These are phyloP conservation scores for Scytalidium sp. DNA, from an alignment of 2,329 filamentous ascomycete species.

Conservation along the genomic window DNA sequence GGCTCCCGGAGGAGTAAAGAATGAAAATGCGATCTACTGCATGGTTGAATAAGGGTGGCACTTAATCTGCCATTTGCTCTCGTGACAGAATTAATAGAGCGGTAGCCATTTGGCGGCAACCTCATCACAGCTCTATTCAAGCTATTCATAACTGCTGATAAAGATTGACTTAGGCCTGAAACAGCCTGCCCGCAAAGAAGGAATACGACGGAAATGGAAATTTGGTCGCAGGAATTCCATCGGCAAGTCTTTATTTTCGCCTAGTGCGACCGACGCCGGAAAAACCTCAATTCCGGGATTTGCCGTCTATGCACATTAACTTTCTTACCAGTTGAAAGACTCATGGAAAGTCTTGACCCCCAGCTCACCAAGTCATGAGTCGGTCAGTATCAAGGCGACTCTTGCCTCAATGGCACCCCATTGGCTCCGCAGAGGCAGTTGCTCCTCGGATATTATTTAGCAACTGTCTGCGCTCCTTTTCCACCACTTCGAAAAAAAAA, in stretches of 20 bases:
- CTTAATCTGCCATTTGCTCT: not conserved
- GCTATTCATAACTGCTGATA: not conserved
- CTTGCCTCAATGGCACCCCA: constrained; percentile 22
- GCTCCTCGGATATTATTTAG: constrained; percentile 6
- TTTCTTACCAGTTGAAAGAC: constrained; percentile 15
- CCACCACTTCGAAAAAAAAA: constrained; percentile 24
- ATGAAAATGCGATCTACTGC: not conserved
- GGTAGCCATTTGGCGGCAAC: not conserved
- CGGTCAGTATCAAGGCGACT: constrained; percentile 22
- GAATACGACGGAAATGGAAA: constrained; percentile 13
- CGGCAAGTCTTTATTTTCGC: constrained; percentile 21
- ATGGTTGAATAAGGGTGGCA: not conserved
- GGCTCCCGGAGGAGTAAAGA: not conserved
- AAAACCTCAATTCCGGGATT: constrained; percentile 7
- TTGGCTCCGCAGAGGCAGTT: constrained; percentile 8
- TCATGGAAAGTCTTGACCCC: constrained; percentile 2
- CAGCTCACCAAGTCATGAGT: constrained; percentile 23
- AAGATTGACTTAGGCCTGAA: constrained; percentile 5
- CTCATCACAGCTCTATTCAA: not conserved
- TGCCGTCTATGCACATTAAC: constrained; percentile 17
- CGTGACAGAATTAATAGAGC: not conserved
- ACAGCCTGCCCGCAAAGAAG: constrained; percentile 6
- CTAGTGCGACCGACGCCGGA: constrained; percentile 4
- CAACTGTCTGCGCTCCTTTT: constrained; percentile 28
- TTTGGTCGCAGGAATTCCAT: constrained; percentile 11